A percentile compares a stretch with the other conserved stretches of the same genome.
These are phyloP conservation scores for Ilex paraguariensis DNA, from an alignment of 305 asterid genomes.

Conservation along the genomic window DNA sequence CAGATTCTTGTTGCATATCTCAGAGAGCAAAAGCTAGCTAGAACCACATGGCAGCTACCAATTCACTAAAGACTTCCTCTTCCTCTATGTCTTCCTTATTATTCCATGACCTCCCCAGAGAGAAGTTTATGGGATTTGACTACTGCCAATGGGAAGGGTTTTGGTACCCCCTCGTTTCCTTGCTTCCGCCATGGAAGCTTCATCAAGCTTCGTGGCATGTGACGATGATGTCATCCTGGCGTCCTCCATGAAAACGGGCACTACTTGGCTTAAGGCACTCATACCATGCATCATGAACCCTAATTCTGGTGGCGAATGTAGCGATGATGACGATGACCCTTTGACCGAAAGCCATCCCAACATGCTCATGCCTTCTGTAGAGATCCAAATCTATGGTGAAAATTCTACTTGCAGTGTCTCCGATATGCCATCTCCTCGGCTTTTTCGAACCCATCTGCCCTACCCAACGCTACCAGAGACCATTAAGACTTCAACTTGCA, in stretches of 20 bases:
- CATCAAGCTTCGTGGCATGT: background rate
- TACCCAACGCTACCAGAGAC: constrained; percentile 14
- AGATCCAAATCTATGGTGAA: background rate
- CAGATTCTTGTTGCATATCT: no score
- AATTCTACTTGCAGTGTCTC: constrained; percentile 5
- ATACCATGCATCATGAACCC: constrained; percentile 12
- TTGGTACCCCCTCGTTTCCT: constrained; percentile 6
- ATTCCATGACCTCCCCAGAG: no score
- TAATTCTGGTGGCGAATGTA: no score
- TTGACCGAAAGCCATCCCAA: constrained; percentile 8
- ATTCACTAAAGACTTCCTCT: no score
- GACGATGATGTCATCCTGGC: constrained; percentile 14
- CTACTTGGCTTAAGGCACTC: constrained; percentile 11
- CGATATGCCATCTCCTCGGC: constrained; percentile 8
- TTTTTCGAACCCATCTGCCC: constrained; percentile 18
- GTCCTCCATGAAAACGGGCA: constrained; percentile 16
- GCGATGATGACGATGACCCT: constrained; percentile 10
- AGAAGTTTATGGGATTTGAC: no score
- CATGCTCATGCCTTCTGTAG: constrained; percentile 10
- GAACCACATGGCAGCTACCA: no score
- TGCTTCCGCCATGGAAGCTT: constrained; percentile 3
- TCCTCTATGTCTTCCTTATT: no score
- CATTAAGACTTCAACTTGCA: constrained; percentile 10
- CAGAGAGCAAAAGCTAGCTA: no score
- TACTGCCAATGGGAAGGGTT: constrained; percentile 8